These are phyloP conservation scores for Ophiosphaerella narmari DNA, from an alignment of 2,329 filamentous ascomycete genomes.

Conservation along the genomic window DNA sequence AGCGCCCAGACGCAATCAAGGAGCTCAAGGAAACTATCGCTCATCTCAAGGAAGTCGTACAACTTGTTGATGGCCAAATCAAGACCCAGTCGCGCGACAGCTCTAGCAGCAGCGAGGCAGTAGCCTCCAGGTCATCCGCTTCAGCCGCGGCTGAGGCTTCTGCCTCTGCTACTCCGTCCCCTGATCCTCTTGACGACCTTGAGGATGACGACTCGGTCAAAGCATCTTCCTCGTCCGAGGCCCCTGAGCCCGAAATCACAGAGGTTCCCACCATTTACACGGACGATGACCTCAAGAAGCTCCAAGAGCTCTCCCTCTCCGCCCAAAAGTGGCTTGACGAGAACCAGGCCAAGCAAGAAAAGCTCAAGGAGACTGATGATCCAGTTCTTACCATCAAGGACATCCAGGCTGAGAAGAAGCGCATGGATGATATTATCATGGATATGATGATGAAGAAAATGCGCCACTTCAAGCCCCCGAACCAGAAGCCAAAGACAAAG, in stretches of 20 bases:
- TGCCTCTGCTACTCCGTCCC: slow-evolving; percentile 52
- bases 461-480: slow-evolving; percentile 50
- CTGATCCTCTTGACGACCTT: slow-evolving; percentile 67
- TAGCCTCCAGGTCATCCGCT: slow-evolving; percentile 49
- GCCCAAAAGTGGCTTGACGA: slow-evolving; percentile 75
- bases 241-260: slow-evolving; percentile 32
- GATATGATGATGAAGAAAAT: slow-evolving; percentile 68
- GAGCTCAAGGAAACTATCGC: slow-evolving; percentile 72
- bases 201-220: slow-evolving; percentile 68
- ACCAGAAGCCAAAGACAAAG: slow-evolving; percentile 40
- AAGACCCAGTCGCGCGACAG: slow-evolving; percentile 66
- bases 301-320: slow-evolving; percentile 66
- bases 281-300: slow-evolving; percentile 69
- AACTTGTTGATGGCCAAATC: slow-evolving; percentile 72
- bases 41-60: slow-evolving; percentile 71
- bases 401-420: slow-evolving; percentile 64
- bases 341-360: slow-evolving; percentile 64
- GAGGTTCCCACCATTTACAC: slow-evolving; percentile 64
- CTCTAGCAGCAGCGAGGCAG: slow-evolving; percentile 42
- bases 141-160: slow-evolving; percentile 41
- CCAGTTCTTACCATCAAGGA: slow-evolving; percentile 77
- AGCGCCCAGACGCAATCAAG: slow-evolving; percentile 72
- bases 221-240: slow-evolving; percentile 44
- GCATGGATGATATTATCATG: slow-evolving; percentile 72
- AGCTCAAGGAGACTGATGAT: slow-evolving; percentile 62